Base-by-base conservation (phyloP, 2,329 filamentous ascomycete genomes). In the Cyphellophora europaea region DNA sequence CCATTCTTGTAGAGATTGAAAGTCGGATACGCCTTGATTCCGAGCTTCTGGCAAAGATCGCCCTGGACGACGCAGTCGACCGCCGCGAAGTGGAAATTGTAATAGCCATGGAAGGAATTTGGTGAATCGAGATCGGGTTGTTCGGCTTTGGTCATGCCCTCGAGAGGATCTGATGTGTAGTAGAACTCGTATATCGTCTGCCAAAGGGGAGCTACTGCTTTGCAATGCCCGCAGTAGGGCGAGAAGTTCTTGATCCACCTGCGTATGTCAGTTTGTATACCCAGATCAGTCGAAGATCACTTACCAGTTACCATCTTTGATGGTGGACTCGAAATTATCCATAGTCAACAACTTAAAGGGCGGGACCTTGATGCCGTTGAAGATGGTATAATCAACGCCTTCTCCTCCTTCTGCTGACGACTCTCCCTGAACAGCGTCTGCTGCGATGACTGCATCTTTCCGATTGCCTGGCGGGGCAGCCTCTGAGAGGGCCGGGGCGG, bases 161-260 rank as follows among this genome's bases (percentile, higher is more conserved):
- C 60, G 32, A 79, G 63, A 11, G 82, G 80, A 50, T 86, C 79
- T 23, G 85, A 91, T 23, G 88, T 95, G 43, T 65, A 78, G 65
- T 95, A 98, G 60, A 79, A 95, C 63, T 98, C 91, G 68, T 96
- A 94, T 11, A 89, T 61, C 4, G 88, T 95, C 61, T 96, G 87
- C 69, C 77, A 95, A 33, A 76, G 79, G 5, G 91, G 91, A 34
- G 84, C 86, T 52, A 86, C 83, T 32, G 72, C 67, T 55, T 72
- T 71, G 64, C 88, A 95, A 59, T 94, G 86, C 30, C 70, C 71
- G 59, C 68, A 72, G 19, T 56, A 54, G 23, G 68, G 68, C 30
- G 69, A 72, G 42, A 64, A 69, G 42, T 68, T 61, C 50, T 72
- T 71, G 17, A 72, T 55, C 44, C 71, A 64, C 66, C 66, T 69